A percentile compares a stretch with the other conserved stretches of the same genome.
phyloP scores from a whole-genome alignment of 352 stramenopile species.

The Phytophthora ramorum region DNA sequence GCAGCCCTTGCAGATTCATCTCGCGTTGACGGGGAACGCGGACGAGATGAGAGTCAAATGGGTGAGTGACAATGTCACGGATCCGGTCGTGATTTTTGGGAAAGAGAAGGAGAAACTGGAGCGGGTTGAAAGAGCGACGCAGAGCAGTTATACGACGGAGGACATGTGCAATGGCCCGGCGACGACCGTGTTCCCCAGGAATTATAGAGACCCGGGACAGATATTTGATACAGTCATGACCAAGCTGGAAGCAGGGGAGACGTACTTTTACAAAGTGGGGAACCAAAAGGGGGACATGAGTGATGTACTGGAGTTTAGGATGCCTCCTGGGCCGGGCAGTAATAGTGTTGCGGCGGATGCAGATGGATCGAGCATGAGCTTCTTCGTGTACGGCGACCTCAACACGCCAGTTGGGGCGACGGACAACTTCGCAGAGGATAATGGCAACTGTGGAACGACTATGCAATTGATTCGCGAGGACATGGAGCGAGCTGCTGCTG shows the following conservation, averaged over 20 bases:
- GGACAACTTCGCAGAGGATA: conserved; percentile 38
- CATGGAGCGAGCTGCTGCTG: conserved; percentile 34
- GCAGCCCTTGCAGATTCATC: conserved; percentile 54
- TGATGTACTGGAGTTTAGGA: conserved; percentile 38
- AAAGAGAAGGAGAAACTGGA: conserved; percentile 24
- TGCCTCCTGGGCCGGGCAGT: conserved; percentile 33
- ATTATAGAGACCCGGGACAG: conserved; percentile 45
- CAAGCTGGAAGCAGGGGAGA: conserved; percentile 35
- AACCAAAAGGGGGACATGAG: conserved; percentile 35
- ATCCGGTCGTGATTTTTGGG: conserved; percentile 49
- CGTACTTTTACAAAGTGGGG: conserved; percentile 51
- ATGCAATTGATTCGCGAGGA: conserved; percentile 45
- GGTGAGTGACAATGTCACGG: conserved; percentile 50
- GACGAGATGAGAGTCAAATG: conserved; percentile 65
- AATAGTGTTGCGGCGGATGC: conserved; percentile 20
- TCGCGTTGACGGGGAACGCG: conserved; percentile 39
- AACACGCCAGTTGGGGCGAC: conserved; percentile 37
- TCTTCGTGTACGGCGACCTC: conserved; percentile 82
- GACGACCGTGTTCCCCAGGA: conserved; percentile 19
- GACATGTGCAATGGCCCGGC: conserved; percentile 45
- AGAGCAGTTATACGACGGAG: conserved; percentile 35
- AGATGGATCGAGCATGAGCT: conserved; percentile 53
- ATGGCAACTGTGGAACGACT: conserved; percentile 45
- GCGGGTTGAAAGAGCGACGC: conserved; percentile 19
- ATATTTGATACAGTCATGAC: conserved; percentile 53